Base-by-base conservation (phyloP, 805 yeast species). In the Metschnikowia matae region DNA sequence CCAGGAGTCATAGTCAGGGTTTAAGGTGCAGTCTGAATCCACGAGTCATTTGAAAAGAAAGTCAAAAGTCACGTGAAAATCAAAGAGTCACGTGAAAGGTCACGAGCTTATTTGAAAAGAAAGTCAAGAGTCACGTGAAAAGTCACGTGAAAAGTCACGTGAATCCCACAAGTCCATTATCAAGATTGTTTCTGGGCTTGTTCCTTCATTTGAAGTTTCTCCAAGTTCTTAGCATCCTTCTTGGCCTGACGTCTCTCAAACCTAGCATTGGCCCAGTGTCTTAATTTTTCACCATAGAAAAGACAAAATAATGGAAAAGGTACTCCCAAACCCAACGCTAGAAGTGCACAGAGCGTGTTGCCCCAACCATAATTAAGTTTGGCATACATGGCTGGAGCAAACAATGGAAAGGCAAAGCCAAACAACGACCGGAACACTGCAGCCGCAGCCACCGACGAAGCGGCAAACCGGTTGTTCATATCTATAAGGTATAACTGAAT, bases 331-430 rank as follows among this genome's bases (percentile, higher is more conserved):
- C 74, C 75, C 14, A 83, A 52, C 7, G 79, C 84, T 45, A 84
- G 64, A 38, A 83, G 69, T 0, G 78, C 89, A 63, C 83, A 80
- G 58, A 85, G 62, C 0, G 87, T 78, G 60, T 80, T 79, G 21
- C 87, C 87, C 89, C 89, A 84, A 4, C 87, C 88, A 57, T 82
- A 83, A 18, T 84, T 84, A 41, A 85, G 63, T 8, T 51, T 64
- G 42, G 64, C 65, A 62, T 82, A 85, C 84, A 85, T 79, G 7
- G 75, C 67, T 7, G 71, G 64, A 2, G 85, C 87, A 63, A 83
- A 82, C 39, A 84, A 66, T 6, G 90, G 94, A 69, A 86, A 84
- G 10, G 79, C 72, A 48, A 83, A 85, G 1, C 91, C 92, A 59
- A 85, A 76, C 40, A 78, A 63, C 4, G 89, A 82, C 58, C 94